Evolutionary conservation across 176 grass and related monocot genomes (phyloP).

Genomic region (Alloteropsis semialata): DNA sequence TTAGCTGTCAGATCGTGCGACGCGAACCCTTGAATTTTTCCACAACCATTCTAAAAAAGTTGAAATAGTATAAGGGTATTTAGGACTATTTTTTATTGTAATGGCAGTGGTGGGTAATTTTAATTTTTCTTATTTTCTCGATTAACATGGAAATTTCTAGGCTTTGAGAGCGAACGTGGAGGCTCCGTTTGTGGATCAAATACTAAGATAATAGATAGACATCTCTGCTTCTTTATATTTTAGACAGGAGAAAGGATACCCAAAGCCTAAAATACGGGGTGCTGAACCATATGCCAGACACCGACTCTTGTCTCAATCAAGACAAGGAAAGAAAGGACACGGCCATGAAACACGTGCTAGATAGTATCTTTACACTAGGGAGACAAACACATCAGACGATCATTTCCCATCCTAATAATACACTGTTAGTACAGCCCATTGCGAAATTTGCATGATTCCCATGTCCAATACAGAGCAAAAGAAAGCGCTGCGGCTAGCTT

Average conservation of each 20-base stretch:
- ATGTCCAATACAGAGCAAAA: not conserved
- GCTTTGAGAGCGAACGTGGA: too few species aligned
- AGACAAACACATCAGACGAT: not conserved
- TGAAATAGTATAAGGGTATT: too few species aligned
- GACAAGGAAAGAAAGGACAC: not conserved
- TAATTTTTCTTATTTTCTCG: too few species aligned
- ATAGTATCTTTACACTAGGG: not conserved
- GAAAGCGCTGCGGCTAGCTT: not conserved
- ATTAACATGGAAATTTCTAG: too few species aligned
- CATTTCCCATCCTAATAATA: not conserved
- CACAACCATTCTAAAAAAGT: too few species aligned
- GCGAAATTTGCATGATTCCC: not conserved
- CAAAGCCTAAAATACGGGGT: not conserved
- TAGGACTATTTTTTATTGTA: too few species aligned
- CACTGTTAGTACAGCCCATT: too few species aligned
- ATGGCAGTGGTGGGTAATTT: too few species aligned
- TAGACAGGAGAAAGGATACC: not conserved
- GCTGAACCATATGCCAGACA: not conserved
- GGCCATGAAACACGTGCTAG: not conserved
- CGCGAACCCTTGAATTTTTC: too few species aligned
- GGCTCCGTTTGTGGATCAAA: too few species aligned
- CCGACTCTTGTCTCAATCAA: not conserved
- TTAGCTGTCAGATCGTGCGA: too few species aligned
- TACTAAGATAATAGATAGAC: too few species aligned
- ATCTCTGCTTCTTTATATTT: not conserved